Evolutionary conservation across 495 filamentous ascomycete genomes (phyloP).

Genomic region (Penicillium odoratum): DNA sequence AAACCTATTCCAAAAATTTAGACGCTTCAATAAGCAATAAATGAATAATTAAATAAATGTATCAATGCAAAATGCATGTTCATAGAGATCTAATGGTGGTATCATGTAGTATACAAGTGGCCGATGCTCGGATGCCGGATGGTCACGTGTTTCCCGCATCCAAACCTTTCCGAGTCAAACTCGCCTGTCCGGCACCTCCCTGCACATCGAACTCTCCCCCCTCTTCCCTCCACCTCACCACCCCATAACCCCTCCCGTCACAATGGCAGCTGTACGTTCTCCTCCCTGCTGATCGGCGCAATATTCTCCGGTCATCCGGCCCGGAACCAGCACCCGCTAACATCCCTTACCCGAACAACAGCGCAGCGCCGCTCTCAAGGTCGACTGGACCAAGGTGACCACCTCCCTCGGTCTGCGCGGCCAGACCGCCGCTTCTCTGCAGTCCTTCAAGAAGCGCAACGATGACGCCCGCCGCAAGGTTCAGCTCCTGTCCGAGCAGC

Average conservation of each 20-base stretch:
- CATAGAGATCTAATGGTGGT: neutral
- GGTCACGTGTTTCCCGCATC: conserved; percentile 46
- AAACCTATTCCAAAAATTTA: neutral
- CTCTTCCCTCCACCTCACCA: conserved; percentile 38
- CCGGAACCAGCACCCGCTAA: conserved; percentile 27
- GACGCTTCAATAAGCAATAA: neutral
- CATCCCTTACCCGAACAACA: conserved; percentile 44
- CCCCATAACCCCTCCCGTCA: conserved; percentile 50
- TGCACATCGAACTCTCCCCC: conserved; percentile 41
- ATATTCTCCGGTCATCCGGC: conserved; percentile 9
- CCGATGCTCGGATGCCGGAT: conserved; percentile 38
- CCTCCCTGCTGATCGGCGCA: conserved; percentile 9
- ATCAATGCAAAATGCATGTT: neutral
- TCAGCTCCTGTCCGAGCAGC: conserved; percentile 69
- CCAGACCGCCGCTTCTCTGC: conserved; percentile 83
- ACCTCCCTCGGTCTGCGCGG: conserved; percentile 93
- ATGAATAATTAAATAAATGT: neutral
- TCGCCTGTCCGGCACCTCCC: conserved; percentile 42
- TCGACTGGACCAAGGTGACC: conserved; percentile 95
- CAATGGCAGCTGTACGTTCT: conserved; percentile 88
- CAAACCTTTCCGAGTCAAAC: conserved; percentile 51
- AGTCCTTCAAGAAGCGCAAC: conserved; percentile 99
- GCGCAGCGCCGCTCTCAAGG: conserved; percentile 97
- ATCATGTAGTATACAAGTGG: conserved; percentile 13
- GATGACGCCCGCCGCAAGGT: conserved; percentile 97